Base-by-base conservation (phyloP, 164 flowering plant species). In the Nymphaea colorata region DNA sequence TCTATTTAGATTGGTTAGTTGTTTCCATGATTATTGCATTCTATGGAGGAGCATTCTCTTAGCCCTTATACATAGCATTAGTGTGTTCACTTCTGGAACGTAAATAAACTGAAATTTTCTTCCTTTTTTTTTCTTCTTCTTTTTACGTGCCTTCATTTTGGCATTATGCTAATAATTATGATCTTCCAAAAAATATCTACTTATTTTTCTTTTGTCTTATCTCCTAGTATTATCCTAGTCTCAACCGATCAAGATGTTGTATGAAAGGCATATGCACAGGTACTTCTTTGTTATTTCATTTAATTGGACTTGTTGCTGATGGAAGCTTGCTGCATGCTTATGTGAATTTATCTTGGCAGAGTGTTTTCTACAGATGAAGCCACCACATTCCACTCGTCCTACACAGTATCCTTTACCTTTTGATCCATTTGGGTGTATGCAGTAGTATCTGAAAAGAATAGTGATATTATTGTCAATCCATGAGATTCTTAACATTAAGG, bases 261-360 rank as follows among this genome's bases (percentile, higher is more conserved):
- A 73, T 70, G 77, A 95, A 95, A 81, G 87, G 99, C 77, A 95
- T 95, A 76, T 95, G 99, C 71, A 95, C 99, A 81, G 99, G 99
- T 95, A 81, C 47, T 12, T 36, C 5, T 62, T 41, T 8, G 14
- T n/a, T 43, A 25, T 66, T 62, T 42, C 4, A 61, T 61, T 51
- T 51, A 51, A 51, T 51, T 51, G 57, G 14, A 51, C 8, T 15
- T 51, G 57, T 51, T 51, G 15, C 57, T 51, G 14, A 8, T 15
- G 14, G 57, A 51, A 51, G 57, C 12, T 51, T 51, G 57, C 8
- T 2, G 57, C 12, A 51, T 51, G 57, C 57, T 8, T 15, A 51
- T 51, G 14, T 8, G 57, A 2, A 8, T 51, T 51, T 51, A 10
- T 15, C 42, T 11, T 61, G 36, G 64, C 86, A 95, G 99, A 95